These are phyloP conservation scores for Chenopodium quinoa DNA, from an alignment of 148 eudicot genomes.

Conservation along the genomic window DNA sequence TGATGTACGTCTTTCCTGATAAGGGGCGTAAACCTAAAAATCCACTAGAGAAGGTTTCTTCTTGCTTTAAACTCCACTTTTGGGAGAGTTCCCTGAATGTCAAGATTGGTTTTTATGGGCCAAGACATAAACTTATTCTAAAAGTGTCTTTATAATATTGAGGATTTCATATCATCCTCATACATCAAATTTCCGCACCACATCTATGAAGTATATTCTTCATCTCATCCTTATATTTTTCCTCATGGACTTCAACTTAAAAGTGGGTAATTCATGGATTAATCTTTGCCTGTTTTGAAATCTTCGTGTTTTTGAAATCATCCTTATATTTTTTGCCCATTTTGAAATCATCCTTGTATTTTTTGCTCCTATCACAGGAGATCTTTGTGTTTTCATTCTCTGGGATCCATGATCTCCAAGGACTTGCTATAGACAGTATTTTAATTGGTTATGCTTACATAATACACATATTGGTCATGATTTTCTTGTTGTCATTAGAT, in stretches of 20 bases:
- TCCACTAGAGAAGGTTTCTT: background rate
- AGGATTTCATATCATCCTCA: background rate
- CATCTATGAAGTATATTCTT: background rate
- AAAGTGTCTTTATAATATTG: background rate
- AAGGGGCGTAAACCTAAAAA: background rate
- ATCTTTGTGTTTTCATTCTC: too few relatives aligned
- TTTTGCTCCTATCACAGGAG: too few relatives aligned
- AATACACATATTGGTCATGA: too few relatives aligned
- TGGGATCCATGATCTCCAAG: too few relatives aligned
- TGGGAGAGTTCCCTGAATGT: background rate
- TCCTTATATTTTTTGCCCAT: too few relatives aligned
- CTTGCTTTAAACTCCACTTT: background rate
- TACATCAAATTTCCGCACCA: background rate
- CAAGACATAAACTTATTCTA: background rate
- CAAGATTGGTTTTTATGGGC: background rate
- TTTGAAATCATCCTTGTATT: too few relatives aligned
- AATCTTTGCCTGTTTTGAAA: too few relatives aligned
- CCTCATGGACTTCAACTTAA: background rate
- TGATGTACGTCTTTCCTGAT: background rate
- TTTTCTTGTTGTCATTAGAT: too few relatives aligned
- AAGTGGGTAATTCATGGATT: too few relatives aligned
- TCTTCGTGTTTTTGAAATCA: too few relatives aligned
- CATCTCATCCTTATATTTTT: background rate
- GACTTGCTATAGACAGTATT: too few relatives aligned
- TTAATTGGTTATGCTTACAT: too few relatives aligned